These are phyloP conservation scores for Lentinula detonsa DNA, from an alignment of 768 basidiomycete species.

Conservation along the genomic window DNA sequence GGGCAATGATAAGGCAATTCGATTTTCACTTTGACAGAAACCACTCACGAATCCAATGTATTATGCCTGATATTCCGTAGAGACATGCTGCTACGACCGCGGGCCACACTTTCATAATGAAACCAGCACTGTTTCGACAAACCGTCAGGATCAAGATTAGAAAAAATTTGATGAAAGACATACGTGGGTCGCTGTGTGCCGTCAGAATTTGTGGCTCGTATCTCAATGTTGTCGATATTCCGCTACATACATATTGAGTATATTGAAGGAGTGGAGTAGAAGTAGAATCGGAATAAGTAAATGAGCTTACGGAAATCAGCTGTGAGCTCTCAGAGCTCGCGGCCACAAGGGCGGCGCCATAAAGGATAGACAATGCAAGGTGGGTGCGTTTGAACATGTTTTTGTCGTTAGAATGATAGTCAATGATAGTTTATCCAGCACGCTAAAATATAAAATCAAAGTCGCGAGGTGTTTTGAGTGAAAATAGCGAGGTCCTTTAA, in stretches of 20 bases:
- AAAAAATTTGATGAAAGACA: background rate
- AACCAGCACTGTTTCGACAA: slow-evolving; percentile 1
- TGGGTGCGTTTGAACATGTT: background rate
- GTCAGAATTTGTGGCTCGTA: background rate
- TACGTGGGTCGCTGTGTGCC: background rate
- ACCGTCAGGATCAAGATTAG: background rate
- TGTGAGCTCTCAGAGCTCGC: background rate
- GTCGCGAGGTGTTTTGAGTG: background rate
- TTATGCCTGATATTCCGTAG: slow-evolving; percentile 5
- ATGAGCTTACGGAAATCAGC: background rate
- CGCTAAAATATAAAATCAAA: background rate
- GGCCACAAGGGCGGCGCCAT: background rate
- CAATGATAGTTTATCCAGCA: background rate
- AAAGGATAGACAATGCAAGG: background rate
- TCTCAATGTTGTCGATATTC: background rate
- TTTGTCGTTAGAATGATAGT: background rate
- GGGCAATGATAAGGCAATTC: background rate
- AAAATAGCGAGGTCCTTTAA: background rate
- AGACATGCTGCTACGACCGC: slow-evolving; percentile 6
- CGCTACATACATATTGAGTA: background rate
- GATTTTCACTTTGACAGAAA: background rate
- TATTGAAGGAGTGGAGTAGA: background rate
- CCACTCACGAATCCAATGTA: slow-evolving; percentile 13
- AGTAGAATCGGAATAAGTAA: background rate
- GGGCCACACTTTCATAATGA: slow-evolving; percentile 8